A percentile compares a stretch with the other conserved stretches of the same genome.
phyloP scores from a whole-genome alignment of 805 yeast species.

The Lipomyces spencermartinsiae region DNA sequence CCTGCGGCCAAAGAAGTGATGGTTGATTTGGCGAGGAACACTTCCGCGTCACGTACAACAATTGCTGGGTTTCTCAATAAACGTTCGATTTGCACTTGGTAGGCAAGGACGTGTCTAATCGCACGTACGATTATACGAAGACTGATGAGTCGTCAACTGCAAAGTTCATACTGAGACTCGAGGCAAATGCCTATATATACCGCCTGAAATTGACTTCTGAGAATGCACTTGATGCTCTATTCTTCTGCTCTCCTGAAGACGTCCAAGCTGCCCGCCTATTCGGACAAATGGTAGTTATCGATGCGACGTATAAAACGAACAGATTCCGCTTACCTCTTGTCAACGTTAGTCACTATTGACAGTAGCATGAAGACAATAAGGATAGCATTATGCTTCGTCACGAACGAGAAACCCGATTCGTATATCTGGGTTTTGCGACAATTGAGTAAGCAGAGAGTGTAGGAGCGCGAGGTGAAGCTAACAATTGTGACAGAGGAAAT shows the following conservation, averaged over 20 bases:
- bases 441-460: no score
- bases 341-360: background rate
- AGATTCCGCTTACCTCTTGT: slow-evolving; percentile 1
- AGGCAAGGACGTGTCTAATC: background rate
- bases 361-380: background rate
- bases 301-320: slow-evolving; percentile 3
- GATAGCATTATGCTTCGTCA: no score
- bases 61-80: background rate
- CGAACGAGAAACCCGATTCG: no score
- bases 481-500: no score
- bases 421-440: no score
- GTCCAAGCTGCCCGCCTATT: background rate
- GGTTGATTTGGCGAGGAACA: background rate
- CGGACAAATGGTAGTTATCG: slow-evolving; percentile 5
- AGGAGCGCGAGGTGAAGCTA: no score
- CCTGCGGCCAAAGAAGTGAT: no score
- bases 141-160: slow-evolving; percentile 1
- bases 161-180: background rate
- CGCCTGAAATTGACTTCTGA: background rate
- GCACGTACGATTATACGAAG: background rate
- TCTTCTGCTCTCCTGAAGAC: background rate
- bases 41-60: background rate
- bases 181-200: background rate
- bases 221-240: background rate
- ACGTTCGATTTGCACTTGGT: background rate